A percentile compares a stretch with the other conserved stretches of the same genome.
Evolutionary conservation across 2,329 filamentous ascomycete species (phyloP).

Genomic region (Colletotrichum theobromicola): DNA sequence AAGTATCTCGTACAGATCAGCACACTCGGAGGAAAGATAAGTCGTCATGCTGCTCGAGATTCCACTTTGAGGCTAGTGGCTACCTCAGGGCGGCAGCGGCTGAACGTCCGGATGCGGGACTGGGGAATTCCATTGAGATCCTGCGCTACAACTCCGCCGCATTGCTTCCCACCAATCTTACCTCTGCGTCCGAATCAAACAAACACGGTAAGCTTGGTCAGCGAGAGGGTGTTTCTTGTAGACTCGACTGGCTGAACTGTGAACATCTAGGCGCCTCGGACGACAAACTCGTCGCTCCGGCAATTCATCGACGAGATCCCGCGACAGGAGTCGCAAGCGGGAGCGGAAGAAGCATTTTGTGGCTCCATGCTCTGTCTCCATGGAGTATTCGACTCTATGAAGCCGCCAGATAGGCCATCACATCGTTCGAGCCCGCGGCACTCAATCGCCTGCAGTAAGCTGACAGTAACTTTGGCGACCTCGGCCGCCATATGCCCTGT

Average conservation of each 20-base stretch:
- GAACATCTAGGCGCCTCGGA: neutral
- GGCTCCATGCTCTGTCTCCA: neutral
- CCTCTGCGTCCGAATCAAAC: neutral
- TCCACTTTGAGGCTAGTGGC: neutral
- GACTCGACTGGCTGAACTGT: neutral
- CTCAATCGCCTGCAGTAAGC: neutral
- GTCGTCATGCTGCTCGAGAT: neutral
- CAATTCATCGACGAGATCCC: neutral
- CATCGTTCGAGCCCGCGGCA: neutral
- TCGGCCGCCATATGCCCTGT: neutral
- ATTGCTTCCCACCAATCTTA: neutral
- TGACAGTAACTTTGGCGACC: neutral
- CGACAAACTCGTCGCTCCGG: neutral
- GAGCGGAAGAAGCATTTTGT: neutral
- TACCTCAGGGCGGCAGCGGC: neutral
- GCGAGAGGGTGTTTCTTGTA: neutral
- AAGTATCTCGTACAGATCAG: neutral
- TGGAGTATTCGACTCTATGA: neutral
- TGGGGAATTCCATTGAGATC: neutral
- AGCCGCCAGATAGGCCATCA: neutral
- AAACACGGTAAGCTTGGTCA: neutral
- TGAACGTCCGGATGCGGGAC: conserved; percentile 7
- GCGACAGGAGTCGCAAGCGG: neutral
- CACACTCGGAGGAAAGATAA: neutral
- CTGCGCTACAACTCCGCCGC: neutral